A percentile compares a stretch with the other conserved stretches of the same genome.
These are phyloP conservation scores for Didymosphaeria variabile DNA, from an alignment of 2,329 filamentous ascomycete genomes.

Conservation along the genomic window DNA sequence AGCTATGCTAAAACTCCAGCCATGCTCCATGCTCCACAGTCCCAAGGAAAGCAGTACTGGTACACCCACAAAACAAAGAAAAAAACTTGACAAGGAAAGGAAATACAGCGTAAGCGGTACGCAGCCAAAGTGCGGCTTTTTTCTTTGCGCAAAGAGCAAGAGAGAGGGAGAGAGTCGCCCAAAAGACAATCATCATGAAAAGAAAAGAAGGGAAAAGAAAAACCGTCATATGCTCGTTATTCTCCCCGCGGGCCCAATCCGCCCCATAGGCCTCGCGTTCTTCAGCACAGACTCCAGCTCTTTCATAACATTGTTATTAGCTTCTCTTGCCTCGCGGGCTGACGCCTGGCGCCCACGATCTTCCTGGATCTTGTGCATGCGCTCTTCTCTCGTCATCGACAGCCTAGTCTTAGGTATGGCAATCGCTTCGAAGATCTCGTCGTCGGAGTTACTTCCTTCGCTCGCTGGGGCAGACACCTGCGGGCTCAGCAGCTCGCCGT, in stretches of 20 bases:
- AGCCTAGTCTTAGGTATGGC: slow-evolving; percentile 74
- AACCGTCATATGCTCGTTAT: slow-evolving; percentile 45
- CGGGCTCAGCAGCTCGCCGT: slow-evolving; percentile 69
- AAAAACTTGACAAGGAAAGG: not conserved
- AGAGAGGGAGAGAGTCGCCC: slow-evolving; percentile 6
- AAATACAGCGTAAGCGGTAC: slow-evolving; percentile 10
- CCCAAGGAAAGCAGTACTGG: not conserved
- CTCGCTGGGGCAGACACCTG: slow-evolving; percentile 50
- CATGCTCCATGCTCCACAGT: too few relatives aligned
- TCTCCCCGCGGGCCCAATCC: slow-evolving; percentile 36
- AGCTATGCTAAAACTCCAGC: not conserved
- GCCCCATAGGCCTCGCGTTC: slow-evolving; percentile 34
- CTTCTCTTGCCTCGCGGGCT: slow-evolving; percentile 77
- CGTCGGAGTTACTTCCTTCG: slow-evolving; percentile 66
- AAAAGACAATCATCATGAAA: slow-evolving; percentile 26
- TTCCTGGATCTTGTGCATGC: slow-evolving; percentile 86
- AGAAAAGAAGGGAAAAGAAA: slow-evolving; percentile 17
- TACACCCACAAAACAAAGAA: too few relatives aligned
- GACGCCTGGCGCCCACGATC: slow-evolving; percentile 79
- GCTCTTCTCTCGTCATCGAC: slow-evolving; percentile 82
- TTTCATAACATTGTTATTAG: slow-evolving; percentile 87
- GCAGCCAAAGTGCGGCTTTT: not conserved
- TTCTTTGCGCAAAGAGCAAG: not conserved
- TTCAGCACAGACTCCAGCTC: slow-evolving; percentile 90
- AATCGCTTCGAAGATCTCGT: slow-evolving; percentile 90